Evolutionary conservation across 306 rosid species (phyloP).

Genomic region (Pueraria montana): DNA sequence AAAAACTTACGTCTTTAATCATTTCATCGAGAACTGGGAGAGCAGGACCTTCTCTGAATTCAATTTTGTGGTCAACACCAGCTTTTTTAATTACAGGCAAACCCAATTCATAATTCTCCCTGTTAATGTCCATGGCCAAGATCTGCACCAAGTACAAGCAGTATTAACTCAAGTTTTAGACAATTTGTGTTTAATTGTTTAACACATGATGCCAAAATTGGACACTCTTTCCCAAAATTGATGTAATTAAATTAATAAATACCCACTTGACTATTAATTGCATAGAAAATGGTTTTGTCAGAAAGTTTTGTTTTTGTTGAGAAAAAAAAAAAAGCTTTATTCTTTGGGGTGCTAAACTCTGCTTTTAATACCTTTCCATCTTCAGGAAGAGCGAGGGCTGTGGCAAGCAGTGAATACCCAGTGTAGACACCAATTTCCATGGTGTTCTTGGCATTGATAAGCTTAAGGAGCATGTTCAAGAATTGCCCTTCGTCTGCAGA

Average conservation of each 20-base stretch:
- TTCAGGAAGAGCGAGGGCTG: constrained; percentile 93
- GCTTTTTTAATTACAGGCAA: constrained; percentile 80
- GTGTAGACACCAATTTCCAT: constrained; percentile 98
- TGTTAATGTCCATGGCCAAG: constrained; percentile 93
- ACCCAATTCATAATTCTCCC: constrained; percentile 89
- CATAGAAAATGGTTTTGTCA: background rate
- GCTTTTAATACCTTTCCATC: constrained; percentile 77
- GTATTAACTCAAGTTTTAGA: background rate
- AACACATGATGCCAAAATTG: background rate
- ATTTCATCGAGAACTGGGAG: constrained; percentile 85
- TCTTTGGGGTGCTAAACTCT: background rate
- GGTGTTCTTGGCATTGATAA: constrained; percentile 93
- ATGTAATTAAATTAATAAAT: background rate
- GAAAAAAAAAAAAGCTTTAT: background rate
- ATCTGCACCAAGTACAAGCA: constrained; percentile 60
- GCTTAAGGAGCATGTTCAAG: constrained; percentile 88
- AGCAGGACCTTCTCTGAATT: constrained; percentile 96
- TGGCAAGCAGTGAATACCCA: constrained; percentile 94
- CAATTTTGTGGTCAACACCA: constrained; percentile 90
- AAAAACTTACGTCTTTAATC: constrained; percentile 68
- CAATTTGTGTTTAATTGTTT: background rate
- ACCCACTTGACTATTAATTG: background rate
- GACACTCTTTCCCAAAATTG: background rate
- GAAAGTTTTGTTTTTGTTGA: background rate
- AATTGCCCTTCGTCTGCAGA: constrained; percentile 96